Evolutionary conservation across 1,284 basidiomycete species (phyloP).

Genomic region (Clitocybe nebularis): DNA sequence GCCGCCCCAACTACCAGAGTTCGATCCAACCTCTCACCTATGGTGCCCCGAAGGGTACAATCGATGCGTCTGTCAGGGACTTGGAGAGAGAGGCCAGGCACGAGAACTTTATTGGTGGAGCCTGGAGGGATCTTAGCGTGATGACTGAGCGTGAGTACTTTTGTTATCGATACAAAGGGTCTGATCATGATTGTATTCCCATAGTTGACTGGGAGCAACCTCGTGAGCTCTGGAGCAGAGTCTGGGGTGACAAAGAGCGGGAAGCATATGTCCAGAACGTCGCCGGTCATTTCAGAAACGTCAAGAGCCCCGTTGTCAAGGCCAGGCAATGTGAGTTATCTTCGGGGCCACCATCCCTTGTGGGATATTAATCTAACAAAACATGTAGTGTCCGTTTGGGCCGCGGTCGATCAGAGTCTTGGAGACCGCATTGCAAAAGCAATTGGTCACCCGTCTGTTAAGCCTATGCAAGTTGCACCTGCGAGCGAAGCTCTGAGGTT

Average conservation of each 20-base stretch:
- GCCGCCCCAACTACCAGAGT: conserved; percentile 84
- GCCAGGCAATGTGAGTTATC: conserved; percentile 59
- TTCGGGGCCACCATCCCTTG: conserved; percentile 1
- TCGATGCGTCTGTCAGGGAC: conserved; percentile 37
- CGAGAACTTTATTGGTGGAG: conserved; percentile 73
- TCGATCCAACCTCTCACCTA: conserved; percentile 63
- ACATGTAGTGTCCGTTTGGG: conserved; percentile 77
- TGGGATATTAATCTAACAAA: too few relatives aligned
- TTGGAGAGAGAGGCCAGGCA: conserved; percentile 46
- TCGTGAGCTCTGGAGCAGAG: conserved; percentile 73
- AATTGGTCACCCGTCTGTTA: conserved; percentile 55
- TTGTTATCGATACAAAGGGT: neutral
- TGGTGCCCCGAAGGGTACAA: conserved; percentile 31
- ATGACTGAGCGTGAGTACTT: conserved; percentile 70
- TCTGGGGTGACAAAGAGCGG: conserved; percentile 68
- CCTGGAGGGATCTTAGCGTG: conserved; percentile 71
- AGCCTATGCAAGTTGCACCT: conserved; percentile 62
- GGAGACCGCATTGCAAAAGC: conserved; percentile 73
- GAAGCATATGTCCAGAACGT: conserved; percentile 77
- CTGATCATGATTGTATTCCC: conserved; percentile 6
- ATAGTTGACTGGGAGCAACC: conserved; percentile 91
- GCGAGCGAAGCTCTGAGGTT: conserved; percentile 56
- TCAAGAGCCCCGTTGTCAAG: conserved; percentile 65
- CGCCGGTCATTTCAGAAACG: conserved; percentile 65
- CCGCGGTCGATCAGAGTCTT: conserved; percentile 69